Conservation (phyloP, 1,139 yeast genomes). For the Blastobotrys illinoisensis region DNA sequence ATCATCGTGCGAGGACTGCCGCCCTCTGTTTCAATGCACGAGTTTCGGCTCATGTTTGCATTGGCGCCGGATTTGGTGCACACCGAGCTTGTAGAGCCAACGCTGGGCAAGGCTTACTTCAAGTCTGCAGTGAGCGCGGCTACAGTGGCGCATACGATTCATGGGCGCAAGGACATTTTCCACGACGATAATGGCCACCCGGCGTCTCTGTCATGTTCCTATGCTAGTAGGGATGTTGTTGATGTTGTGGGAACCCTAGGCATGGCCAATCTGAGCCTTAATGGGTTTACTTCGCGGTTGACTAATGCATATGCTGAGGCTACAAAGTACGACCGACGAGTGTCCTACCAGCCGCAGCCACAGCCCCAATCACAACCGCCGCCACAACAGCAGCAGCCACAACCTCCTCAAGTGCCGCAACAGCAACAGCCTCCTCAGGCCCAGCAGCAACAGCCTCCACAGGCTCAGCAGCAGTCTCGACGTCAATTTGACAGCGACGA, state of each 20-base stretch:
- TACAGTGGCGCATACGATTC: conserved; percentile 64
- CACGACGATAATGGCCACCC: background rate
- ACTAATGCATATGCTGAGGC: background rate
- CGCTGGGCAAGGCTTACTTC: conserved; percentile 57
- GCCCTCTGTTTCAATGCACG: conserved; percentile 29
- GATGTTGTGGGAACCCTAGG: background rate
- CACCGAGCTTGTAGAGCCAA: conserved; percentile 44
- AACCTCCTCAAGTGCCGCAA: conserved; percentile 1
- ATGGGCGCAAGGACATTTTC: conserved; percentile 28
- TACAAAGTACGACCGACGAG: background rate
- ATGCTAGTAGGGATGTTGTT: background rate
- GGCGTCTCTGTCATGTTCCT: background rate
- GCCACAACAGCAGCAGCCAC: conserved; percentile 2
- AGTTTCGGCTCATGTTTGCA: conserved; percentile 71
- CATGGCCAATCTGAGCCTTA: background rate
- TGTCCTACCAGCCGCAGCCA: conserved; percentile 6
- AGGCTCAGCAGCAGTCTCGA: background rate
- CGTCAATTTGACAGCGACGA: background rate
- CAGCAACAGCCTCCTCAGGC: background rate
- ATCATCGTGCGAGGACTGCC: background rate
- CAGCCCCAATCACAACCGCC: conserved; percentile 3
- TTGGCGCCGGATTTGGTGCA: conserved; percentile 67
- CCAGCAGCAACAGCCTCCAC: conserved; percentile 1
- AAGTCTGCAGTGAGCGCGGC: conserved; percentile 59
- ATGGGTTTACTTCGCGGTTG: background rate